Conservation (phyloP, 768 basidiomycete genomes). For the Terana coerulea region DNA sequence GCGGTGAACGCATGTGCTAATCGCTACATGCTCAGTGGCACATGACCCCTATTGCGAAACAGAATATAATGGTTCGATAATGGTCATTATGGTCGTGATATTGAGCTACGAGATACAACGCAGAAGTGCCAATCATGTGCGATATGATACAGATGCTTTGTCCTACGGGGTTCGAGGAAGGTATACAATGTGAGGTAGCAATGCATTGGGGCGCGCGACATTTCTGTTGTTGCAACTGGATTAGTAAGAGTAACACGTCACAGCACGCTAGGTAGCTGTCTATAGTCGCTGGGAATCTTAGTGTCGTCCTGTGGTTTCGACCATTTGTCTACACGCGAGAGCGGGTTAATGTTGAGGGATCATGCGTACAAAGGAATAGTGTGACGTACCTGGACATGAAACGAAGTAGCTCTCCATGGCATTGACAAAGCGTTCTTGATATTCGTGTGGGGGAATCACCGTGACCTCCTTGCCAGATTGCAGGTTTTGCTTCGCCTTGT, state of each 20-base stretch:
- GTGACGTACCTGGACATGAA: conserved; percentile 65
- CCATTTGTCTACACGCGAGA: conserved; percentile 31
- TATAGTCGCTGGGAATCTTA: conserved; percentile 23
- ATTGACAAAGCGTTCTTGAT: conserved; percentile 70
- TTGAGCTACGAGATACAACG: background rate
- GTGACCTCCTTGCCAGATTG: conserved; percentile 72
- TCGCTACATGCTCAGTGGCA: background rate
- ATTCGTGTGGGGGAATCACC: conserved; percentile 76
- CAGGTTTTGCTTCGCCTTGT: conserved; percentile 77
- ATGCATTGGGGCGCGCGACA: too few species aligned
- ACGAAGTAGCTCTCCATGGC: conserved; percentile 74
- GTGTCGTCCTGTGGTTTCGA: conserved; percentile 32
- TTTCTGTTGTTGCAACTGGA: background rate
- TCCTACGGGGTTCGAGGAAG: background rate
- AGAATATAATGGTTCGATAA: background rate
- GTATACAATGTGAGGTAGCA: too few species aligned
- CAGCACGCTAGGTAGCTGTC: conserved; percentile 30
- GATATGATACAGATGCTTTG: conserved; percentile 2
- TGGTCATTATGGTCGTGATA: background rate
- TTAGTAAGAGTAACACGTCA: conserved; percentile 13
- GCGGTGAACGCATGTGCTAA: background rate
- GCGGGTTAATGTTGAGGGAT: too few species aligned
- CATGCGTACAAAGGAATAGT: too few species aligned
- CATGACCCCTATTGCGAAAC: background rate
- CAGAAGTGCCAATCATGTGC: background rate